Conservation (phyloP, 345 rosid genomes). For the Passiflora organensis region DNA sequence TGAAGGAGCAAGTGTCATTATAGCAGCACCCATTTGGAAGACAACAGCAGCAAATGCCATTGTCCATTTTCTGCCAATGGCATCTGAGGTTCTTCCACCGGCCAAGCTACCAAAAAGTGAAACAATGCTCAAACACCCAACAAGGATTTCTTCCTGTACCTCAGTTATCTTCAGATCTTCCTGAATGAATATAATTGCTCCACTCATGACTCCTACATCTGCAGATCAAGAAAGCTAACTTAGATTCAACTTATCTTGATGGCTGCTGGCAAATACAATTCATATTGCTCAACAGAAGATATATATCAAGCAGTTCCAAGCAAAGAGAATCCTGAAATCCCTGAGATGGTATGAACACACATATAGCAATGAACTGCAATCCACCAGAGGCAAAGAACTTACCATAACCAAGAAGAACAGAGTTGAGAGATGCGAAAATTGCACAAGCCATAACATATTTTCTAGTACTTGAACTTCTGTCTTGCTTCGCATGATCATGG, state of each 20-base stretch:
- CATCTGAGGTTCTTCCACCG: slow-evolving; percentile 81
- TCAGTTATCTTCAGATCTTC: slow-evolving; percentile 72
- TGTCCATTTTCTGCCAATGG: slow-evolving; percentile 85
- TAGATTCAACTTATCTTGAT: too few species aligned
- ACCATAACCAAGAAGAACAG: slow-evolving; percentile 95
- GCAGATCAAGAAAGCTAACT: slow-evolving; percentile 20
- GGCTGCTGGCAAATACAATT: too few species aligned
- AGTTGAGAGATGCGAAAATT: slow-evolving; percentile 77
- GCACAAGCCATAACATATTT: slow-evolving; percentile 62
- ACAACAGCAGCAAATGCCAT: slow-evolving; percentile 84
- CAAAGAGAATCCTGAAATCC: not conserved
- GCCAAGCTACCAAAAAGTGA: slow-evolving; percentile 83
- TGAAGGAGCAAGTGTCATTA: slow-evolving; percentile 76
- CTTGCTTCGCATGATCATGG: slow-evolving; percentile 16
- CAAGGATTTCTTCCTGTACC: slow-evolving; percentile 73
- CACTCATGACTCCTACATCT: slow-evolving; percentile 98
- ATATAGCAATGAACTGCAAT: not conserved
- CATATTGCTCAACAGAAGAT: too few species aligned
- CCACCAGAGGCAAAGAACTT: not conserved
- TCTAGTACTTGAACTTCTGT: slow-evolving; percentile 4
- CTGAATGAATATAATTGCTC: slow-evolving; percentile 83
- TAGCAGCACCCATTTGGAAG: slow-evolving; percentile 66
- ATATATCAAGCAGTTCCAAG: not conserved
- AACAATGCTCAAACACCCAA: slow-evolving; percentile 69
- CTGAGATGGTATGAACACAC: too few species aligned